These are phyloP conservation scores for Mortierella sp. DNA, from an alignment of 371 early-diverging fungal genomes.

Conservation along the genomic window DNA sequence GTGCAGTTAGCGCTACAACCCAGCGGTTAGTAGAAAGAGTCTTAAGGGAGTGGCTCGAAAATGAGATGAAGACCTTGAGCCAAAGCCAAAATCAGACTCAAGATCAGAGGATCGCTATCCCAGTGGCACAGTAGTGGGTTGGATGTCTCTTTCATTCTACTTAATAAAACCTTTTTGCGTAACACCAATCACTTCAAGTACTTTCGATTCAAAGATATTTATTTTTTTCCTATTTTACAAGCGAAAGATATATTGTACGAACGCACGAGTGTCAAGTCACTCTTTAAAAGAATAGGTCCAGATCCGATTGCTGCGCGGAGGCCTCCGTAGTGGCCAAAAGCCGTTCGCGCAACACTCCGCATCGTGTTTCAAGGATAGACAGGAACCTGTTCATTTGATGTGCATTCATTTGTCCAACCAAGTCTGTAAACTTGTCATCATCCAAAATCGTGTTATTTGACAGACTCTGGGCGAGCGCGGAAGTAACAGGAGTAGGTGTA, in stretches of 20 bases:
- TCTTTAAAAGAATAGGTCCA: constrained; percentile 33
- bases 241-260: background rate
- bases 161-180: too few relatives aligned
- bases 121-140: constrained; percentile 14
- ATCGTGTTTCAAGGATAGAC: constrained; percentile 62
- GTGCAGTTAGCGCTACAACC: constrained; percentile 42
- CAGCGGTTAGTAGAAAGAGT: constrained; percentile 60
- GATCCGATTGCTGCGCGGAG: constrained; percentile 20
- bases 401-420: constrained; percentile 64
- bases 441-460: constrained; percentile 52
- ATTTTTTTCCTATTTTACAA: background rate
- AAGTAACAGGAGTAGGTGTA: constrained; percentile 1
- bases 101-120: constrained; percentile 19
- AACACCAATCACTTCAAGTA: too few relatives aligned
- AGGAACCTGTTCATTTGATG: constrained; percentile 67
- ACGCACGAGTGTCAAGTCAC: too few relatives aligned
- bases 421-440: constrained; percentile 58
- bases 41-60: constrained; percentile 64
- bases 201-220: too few relatives aligned
- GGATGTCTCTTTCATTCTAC: background rate
- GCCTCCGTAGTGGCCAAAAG: constrained; percentile 48
- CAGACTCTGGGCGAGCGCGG: constrained; percentile 19
- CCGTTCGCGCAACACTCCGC: constrained; percentile 45
- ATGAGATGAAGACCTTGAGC: background rate
- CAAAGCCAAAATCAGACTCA: background rate